Base-by-base conservation (phyloP, 495 filamentous ascomycete species). In the Neurospora sp. region DNA sequence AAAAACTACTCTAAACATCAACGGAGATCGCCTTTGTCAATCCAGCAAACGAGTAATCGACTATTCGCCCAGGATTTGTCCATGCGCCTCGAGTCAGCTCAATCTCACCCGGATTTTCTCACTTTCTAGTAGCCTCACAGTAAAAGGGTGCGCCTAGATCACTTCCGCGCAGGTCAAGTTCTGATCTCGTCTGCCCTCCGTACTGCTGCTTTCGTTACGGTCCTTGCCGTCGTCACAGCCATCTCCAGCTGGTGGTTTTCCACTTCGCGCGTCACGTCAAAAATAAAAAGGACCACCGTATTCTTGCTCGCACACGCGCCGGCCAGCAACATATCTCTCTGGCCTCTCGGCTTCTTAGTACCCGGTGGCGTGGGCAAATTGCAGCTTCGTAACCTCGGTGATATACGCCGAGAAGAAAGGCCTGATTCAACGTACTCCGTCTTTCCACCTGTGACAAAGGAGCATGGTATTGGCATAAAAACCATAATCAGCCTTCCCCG, bases 381-480 rank as follows among this genome's bases (percentile, higher is more conserved):
- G 72, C 71, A 71, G 40, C 73, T 70, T 78, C 74, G 76, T 79
- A 79, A 79, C 73, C 65, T 65, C 72, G 72, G 73, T 73, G 73
- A 74, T 71, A 71, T 39, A 72, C 40, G 22, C 69, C 68, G n/a
- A 61, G 39, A 31, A 70, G 61, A 72, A 38, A 70, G 71, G 71
- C 16, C 69, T 70, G 71, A 71, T 48, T n/a, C 74, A 73, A 70
- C 70, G 72, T 31, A 39, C 69, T 72, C 69, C 71, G 69, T 74
- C 70, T 72, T 73, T 74, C 69, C 53, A 74, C 68, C 73, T 46
- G 74, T 79, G 74, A 76, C 41, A 70, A 61, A 72, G 75, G 76
- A 72, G 78, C 73, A 78, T 79, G 76, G 75, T 72, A 76, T 77
- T 79, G 76, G 75, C 73, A 76, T 77, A 80, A 72, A 71, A 39